Evolutionary conservation across 371 early-diverging fungal genomes (phyloP).

Genomic region (Mucor sp.): DNA sequence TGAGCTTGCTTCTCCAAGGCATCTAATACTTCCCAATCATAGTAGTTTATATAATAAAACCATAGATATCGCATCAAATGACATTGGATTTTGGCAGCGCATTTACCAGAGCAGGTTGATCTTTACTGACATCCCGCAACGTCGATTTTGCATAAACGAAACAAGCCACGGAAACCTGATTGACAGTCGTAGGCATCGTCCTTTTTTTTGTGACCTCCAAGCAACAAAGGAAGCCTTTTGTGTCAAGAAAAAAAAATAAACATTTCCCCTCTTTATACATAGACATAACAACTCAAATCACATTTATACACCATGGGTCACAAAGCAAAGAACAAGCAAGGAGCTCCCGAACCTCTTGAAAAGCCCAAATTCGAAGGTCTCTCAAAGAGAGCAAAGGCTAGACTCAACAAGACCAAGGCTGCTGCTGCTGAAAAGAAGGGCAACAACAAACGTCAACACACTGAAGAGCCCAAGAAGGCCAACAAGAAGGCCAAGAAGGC

Average conservation of each 20-base stretch:
- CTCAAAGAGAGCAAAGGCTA: slow-evolving; percentile 34
- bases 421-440: slow-evolving; percentile 32
- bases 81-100: neutral
- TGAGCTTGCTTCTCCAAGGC: slow-evolving; percentile 5
- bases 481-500: slow-evolving; percentile 23
- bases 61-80: neutral
- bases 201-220: slow-evolving; percentile 7
- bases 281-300: neutral
- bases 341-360: slow-evolving; percentile 56
- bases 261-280: neutral
- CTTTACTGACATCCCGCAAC: neutral
- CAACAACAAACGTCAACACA: slow-evolving; percentile 35
- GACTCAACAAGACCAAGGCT: slow-evolving; percentile 33
- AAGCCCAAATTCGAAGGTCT: slow-evolving; percentile 23
- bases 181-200: neutral
- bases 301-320: slow-evolving; percentile 48
- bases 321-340: slow-evolving; percentile 70
- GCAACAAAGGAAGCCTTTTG: neutral
- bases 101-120: too few relatives aligned
- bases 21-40: neutral
- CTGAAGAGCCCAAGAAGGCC: slow-evolving; percentile 36
- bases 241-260: slow-evolving; percentile 8
- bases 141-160: neutral
- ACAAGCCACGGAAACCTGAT: slow-evolving; percentile 5
- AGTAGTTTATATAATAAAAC: neutral